Evolutionary conservation across 345 rosid genomes (phyloP).

Genomic region (Anacardium occidentale): DNA sequence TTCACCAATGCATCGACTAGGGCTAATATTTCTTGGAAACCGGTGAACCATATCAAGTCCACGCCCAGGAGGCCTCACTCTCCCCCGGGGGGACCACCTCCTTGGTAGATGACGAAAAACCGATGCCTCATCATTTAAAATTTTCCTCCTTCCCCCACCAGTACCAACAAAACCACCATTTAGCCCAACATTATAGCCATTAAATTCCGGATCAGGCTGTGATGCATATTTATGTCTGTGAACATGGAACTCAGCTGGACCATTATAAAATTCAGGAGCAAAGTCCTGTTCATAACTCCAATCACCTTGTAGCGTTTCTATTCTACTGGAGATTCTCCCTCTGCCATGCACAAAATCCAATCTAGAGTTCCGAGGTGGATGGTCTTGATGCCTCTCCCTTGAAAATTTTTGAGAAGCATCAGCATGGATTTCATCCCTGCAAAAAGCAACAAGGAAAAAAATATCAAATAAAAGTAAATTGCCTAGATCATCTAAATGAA

Average conservation of each 20-base stretch:
- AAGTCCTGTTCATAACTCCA: conserved; percentile 50
- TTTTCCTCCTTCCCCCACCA: conserved; percentile 62
- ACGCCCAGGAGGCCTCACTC: conserved; percentile 43
- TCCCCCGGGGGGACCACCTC: conserved; percentile 52
- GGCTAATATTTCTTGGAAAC: conserved; percentile 50
- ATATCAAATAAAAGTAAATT: conserved; percentile 2
- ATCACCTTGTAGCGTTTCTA: conserved; percentile 40
- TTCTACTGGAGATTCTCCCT: conserved; percentile 56
- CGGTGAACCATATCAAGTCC: conserved; percentile 49
- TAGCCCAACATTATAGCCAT: conserved; percentile 44
- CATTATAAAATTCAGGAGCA: conserved; percentile 38
- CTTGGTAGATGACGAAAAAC: conserved; percentile 43
- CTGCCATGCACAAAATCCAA: conserved; percentile 53
- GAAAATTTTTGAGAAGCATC: conserved; percentile 45
- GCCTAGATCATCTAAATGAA: not conserved
- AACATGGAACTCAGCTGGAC: conserved; percentile 33
- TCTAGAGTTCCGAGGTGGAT: conserved; percentile 51
- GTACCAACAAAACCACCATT: conserved; percentile 50
- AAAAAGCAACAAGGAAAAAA: conserved; percentile 22
- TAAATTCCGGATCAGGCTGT: conserved; percentile 45
- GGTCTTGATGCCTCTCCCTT: conserved; percentile 57
- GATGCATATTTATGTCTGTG: conserved; percentile 43
- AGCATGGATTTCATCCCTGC: conserved; percentile 45
- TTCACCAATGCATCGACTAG: conserved; percentile 42
- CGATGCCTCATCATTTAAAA: conserved; percentile 39